Base-by-base conservation (phyloP, 768 basidiomycete species). In the Infundibulicybe gibba region DNA sequence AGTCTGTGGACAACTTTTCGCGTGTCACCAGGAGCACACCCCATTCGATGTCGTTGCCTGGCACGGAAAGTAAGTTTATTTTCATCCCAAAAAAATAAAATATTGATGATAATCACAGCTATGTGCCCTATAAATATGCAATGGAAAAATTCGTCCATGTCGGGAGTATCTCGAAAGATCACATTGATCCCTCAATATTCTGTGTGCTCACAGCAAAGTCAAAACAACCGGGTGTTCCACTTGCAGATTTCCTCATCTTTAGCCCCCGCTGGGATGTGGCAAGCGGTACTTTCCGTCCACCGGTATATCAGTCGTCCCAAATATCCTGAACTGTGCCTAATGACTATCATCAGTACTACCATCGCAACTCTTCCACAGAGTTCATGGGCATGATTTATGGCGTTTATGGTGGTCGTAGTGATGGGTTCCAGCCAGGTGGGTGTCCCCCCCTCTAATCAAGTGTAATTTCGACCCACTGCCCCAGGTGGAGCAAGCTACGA, bases 1-100 rank as follows among this genome's bases (percentile, higher is more conserved):
- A 63, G 70, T 85, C 21, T 67, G 72, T 44, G 81, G 82, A 13
- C 65, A 78, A 59, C 59, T 80, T 9, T 78, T 78, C 56, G 59
- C 63, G 17, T 80, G 79, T 52, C 62, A 66, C 34, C 81, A 85
- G 51, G 73, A 79, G 38, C 79, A 83, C 60, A 83, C 83, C 1
- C 83, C 83, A 0, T 86, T 85, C 60, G 84, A 86, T 56, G 83
- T 85, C 34, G 83, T 85, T 20, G 82, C 83, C 1, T 85, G 81
- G 82, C 76, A 79, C 42, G 81, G 81, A 61, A 84, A 81, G 80
- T 81, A 58, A 43, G 77, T 64, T 3, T 30, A 32, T 20, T 15
- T 13, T n/a, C 40, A 20, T 10, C 8, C 20, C 8, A 12, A 14
- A 32, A 32, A 11, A 40, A 14, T 40, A 34, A n/a, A 45, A 42